Evolutionary conservation across 2,329 filamentous ascomycete genomes (phyloP).

Genomic region (Ilyonectria destructans): DNA sequence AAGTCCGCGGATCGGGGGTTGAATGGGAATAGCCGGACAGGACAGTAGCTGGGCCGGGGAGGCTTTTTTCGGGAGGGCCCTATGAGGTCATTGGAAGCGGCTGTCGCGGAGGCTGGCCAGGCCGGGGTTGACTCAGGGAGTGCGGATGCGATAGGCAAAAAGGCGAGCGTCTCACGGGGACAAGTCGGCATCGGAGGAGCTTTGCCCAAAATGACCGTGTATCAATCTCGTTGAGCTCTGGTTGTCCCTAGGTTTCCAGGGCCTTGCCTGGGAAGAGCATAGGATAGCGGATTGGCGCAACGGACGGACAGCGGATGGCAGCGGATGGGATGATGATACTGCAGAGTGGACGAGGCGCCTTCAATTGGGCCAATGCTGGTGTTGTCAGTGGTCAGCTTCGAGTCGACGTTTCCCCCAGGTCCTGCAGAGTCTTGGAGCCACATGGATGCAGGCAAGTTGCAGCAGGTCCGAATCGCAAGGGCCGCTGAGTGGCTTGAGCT

Average conservation of each 20-base stretch:
- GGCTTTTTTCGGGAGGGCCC: constrained; percentile 13
- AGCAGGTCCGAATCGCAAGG: constrained; percentile 34
- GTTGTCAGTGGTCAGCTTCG: constrained; percentile 42
- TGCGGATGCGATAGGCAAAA: constrained; percentile 32
- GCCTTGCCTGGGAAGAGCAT: constrained; percentile 15
- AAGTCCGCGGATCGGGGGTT: constrained; percentile 33
- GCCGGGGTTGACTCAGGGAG: constrained; percentile 26
- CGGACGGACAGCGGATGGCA: no score
- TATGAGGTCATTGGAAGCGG: constrained; percentile 49
- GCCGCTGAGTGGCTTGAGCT: constrained; percentile 24
- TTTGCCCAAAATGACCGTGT: constrained; percentile 32
- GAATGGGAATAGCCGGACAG: constrained; percentile 34
- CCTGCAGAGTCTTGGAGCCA: constrained; percentile 25
- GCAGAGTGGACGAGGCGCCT: constrained; percentile 30
- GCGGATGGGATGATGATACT: constrained; percentile 23
- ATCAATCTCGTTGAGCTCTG: constrained; percentile 35
- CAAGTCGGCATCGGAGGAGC: constrained; percentile 46
- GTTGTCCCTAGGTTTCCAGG: constrained; percentile 38
- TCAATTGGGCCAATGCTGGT: constrained; percentile 38
- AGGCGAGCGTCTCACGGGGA: constrained; percentile 38
- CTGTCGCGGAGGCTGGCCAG: constrained; percentile 41
- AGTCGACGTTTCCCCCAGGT: constrained; percentile 34
- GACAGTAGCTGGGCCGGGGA: constrained; percentile 15
- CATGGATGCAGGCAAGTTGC: constrained; percentile 32
- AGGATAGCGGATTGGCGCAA: not conserved